Base-by-base conservation (phyloP, 1,284 basidiomycete species). In the Moesziomyces globuligerus region DNA sequence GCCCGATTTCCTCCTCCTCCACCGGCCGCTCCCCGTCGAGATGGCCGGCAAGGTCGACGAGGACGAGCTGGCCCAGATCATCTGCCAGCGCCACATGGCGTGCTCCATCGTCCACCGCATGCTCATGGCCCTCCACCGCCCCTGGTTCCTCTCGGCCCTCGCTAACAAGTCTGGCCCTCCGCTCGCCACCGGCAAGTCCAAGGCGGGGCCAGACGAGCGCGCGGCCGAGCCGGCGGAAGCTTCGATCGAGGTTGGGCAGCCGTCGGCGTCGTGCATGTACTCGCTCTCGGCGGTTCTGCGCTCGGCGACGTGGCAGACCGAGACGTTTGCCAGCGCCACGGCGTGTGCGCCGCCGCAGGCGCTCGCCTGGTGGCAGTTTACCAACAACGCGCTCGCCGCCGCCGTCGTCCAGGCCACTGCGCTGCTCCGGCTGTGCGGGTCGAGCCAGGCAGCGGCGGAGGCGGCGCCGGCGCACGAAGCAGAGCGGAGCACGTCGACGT, bases 381-480 rank as follows among this genome's bases (percentile, higher is more conserved):
- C 58, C 42, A 52, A 55, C 43, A 52, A 68, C 24, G 65, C 65
- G 1, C 47, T 68, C 17, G 61, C 65, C 9, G 65, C 65, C n/a
- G 48, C 65, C n/a, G 36, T 68, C 34, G 52, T 68, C n/a, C 65
- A 68, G 36, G 65, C 58, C 7, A 54, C 49, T 2, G 62, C 53
- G 11, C 47, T 66, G 20, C 49, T 66, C 13, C 51, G 52, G 2
- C 59, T 61, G 4, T 42, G 18, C 15, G 25, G 5, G 8, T 21
- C 41, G 7, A 8, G 15, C 1, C 3, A 20, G 8, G 18, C 15
- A 5, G 17, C 17, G 7, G 25, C 8, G 7, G 3, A 18, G 32
- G n/a, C 41, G 11, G 18, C 34, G 11, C n/a, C n/a, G n/a, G n/a
- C n/a, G n/a, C n/a, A n/a, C n/a, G n/a, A n/a, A n/a, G 18, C 32